These are phyloP conservation scores for Usnea hakonensis DNA, from an alignment of 495 filamentous ascomycete species.

Conservation along the genomic window DNA sequence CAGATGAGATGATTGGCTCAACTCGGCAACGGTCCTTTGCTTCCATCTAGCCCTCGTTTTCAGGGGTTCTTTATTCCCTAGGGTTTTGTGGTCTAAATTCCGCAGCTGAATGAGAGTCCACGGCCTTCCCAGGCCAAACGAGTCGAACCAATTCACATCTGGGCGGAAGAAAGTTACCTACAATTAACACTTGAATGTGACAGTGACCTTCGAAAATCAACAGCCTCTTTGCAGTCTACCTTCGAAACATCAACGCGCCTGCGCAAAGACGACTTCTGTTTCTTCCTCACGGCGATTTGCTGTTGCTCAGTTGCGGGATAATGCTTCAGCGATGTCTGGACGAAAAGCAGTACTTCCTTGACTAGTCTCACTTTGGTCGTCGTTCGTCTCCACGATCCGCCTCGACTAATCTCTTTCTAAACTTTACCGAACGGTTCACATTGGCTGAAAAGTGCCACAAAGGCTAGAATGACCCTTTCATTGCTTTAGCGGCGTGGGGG, in stretches of 20 bases:
- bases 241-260: background rate
- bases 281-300: background rate
- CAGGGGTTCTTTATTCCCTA: background rate
- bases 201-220: background rate
- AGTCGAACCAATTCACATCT: background rate
- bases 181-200: background rate
- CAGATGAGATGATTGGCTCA: background rate
- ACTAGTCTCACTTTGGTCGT: background rate
- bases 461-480: background rate
- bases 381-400: background rate
- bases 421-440: background rate
- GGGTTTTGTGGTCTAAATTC: background rate
- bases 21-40: background rate
- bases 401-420: background rate
- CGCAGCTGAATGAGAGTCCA: background rate
- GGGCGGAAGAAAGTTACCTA: background rate
- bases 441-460: conserved; percentile 1
- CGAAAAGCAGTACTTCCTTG: background rate
- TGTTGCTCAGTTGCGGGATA: background rate
- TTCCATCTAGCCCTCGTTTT: background rate
- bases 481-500: background rate
- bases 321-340: background rate
- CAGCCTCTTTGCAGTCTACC: background rate
- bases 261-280: background rate
- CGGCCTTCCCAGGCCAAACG: background rate